A percentile compares a stretch with the other conserved stretches of the same genome.
Evolutionary conservation across 352 stramenopile genomes (phyloP).

Genomic region (Pythium oligandrum): DNA sequence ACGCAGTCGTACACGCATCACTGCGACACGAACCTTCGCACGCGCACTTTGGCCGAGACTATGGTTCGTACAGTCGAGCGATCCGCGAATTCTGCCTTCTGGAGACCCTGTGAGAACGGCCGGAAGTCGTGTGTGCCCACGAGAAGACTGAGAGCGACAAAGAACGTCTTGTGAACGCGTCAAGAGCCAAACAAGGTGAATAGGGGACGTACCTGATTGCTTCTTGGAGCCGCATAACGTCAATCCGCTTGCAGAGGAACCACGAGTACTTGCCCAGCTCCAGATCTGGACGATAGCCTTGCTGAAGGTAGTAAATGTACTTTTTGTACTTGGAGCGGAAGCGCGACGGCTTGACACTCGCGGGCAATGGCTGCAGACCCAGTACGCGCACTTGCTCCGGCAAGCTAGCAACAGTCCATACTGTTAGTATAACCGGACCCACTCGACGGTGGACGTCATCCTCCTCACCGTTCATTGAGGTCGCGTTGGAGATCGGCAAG

Average conservation of each 20-base stretch:
- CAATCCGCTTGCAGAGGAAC: slow-evolving; percentile 69
- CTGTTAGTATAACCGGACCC: no score
- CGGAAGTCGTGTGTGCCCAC: slow-evolving; percentile 76
- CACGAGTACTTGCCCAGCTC: slow-evolving; percentile 73
- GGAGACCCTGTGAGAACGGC: slow-evolving; percentile 71
- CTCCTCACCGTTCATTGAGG: slow-evolving; percentile 49
- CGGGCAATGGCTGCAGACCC: slow-evolving; percentile 26
- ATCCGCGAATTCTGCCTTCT: slow-evolving; percentile 51
- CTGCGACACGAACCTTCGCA: slow-evolving; percentile 36
- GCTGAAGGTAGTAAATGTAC: slow-evolving; percentile 89
- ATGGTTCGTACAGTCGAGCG: slow-evolving; percentile 67
- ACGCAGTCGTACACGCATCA: no score
- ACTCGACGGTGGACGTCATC: neutral
- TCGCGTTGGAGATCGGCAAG: slow-evolving; percentile 37
- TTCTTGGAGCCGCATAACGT: slow-evolving; percentile 56
- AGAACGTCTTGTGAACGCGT: neutral
- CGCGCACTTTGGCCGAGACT: slow-evolving; percentile 49
- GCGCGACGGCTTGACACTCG: slow-evolving; percentile 31
- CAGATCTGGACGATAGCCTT: slow-evolving; percentile 66
- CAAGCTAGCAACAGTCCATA: slow-evolving; percentile 6
- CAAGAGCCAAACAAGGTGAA: neutral
- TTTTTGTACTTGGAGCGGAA: slow-evolving; percentile 85
- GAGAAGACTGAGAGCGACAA: slow-evolving; percentile 28
- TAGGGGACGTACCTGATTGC: slow-evolving; percentile 39
- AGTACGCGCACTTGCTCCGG: slow-evolving; percentile 47